phyloP scores from a whole-genome alignment of 169 alveolate genomes.

The Plasmodium berghei region DNA sequence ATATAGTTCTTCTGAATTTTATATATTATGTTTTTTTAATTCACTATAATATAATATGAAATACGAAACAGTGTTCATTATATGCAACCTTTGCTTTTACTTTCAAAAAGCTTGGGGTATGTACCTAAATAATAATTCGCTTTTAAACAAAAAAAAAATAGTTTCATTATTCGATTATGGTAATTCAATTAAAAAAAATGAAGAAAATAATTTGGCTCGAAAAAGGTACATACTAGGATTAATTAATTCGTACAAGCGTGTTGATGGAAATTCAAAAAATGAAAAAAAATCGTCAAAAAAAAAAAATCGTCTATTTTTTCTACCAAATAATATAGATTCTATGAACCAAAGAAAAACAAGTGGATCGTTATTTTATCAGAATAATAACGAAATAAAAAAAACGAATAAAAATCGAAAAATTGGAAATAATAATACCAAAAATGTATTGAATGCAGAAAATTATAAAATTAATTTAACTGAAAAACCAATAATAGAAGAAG shows the following conservation, averaged over 20 bases:
- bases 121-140: not conserved
- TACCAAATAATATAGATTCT: no score
- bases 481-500: constrained; percentile 70
- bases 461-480: constrained; percentile 60
- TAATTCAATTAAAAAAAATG: not conserved
- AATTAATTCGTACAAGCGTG: no score
- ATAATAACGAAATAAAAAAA: not conserved
- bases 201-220: not conserved
- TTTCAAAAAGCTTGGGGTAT: not conserved
- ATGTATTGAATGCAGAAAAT: constrained; percentile 41
- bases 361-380: no score
- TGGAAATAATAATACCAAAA: not conserved
- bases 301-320: no score
- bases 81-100: not conserved
- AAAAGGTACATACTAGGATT: no score
- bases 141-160: not conserved
- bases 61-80: not conserved
- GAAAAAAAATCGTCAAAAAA: no score
- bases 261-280: no score
- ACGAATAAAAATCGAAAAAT: not conserved
- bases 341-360: no score
- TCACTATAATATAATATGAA: not conserved
- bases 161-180: constrained; percentile 2
- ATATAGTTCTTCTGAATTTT: not conserved
- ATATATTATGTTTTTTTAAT: not conserved